These are phyloP conservation scores for Fusarium guadeloupense DNA, from an alignment of 2,329 filamentous ascomycete species.

Conservation along the genomic window DNA sequence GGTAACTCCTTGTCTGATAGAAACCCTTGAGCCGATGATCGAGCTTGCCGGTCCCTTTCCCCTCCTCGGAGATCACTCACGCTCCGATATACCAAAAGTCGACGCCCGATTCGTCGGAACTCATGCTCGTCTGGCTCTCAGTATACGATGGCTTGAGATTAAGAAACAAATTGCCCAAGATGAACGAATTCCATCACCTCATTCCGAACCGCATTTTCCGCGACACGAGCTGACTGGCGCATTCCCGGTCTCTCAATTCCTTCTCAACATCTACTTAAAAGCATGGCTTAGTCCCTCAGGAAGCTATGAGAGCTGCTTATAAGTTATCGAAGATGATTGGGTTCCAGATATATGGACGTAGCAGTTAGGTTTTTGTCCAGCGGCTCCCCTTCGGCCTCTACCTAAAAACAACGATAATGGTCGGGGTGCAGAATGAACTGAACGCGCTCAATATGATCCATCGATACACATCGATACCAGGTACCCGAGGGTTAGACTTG, in stretches of 20 bases:
- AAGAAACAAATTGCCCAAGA: slow-evolving; percentile 14
- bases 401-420: slow-evolving; percentile 35
- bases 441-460: slow-evolving; percentile 41
- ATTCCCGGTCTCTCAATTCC: background rate
- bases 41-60: slow-evolving; percentile 38
- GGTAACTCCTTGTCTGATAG: background rate
- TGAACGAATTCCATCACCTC: background rate
- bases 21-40: slow-evolving; percentile 2
- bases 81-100: slow-evolving; percentile 35
- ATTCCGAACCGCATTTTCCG: background rate
- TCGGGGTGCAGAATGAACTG: slow-evolving; percentile 38
- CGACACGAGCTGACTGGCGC: background rate
- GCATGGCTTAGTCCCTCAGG: slow-evolving; percentile 7
- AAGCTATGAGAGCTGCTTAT: background rate
- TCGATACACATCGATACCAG: slow-evolving; percentile 42
- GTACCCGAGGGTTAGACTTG: slow-evolving; percentile 41
- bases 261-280: background rate
- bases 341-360: slow-evolving; percentile 2
- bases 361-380: slow-evolving; percentile 15
- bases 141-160: slow-evolving; percentile 42
- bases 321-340: background rate
- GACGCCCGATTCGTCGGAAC: slow-evolving; percentile 45
- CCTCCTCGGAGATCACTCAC: slow-evolving; percentile 47
- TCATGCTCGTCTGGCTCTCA: slow-evolving; percentile 41
- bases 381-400: slow-evolving; percentile 47